A percentile compares a stretch with the other conserved stretches of the same genome.
These are phyloP conservation scores for Blastomyces silverae DNA, from an alignment of 2,329 filamentous ascomycete species.

Conservation along the genomic window DNA sequence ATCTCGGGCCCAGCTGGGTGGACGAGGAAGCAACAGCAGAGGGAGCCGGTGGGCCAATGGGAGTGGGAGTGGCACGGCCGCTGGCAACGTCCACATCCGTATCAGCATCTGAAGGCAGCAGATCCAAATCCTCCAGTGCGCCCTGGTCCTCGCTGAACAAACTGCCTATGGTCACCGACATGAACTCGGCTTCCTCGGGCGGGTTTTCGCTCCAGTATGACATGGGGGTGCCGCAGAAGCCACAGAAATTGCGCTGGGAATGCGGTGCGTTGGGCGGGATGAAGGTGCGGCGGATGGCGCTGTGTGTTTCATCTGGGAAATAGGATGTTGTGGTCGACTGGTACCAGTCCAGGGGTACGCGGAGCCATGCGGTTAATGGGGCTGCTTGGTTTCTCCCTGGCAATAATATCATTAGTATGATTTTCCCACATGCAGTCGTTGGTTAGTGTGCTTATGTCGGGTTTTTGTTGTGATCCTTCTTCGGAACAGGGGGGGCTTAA, in stretches of 20 bases:
- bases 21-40: slow-evolving; percentile 16
- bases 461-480: too few species aligned
- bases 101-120: slow-evolving; percentile 52
- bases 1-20: slow-evolving; percentile 16
- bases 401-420: background rate
- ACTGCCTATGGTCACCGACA: slow-evolving; percentile 75
- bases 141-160: slow-evolving; percentile 63
- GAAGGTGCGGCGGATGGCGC: slow-evolving; percentile 61
- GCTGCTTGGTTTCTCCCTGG: slow-evolving; percentile 59
- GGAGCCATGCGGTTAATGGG: slow-evolving; percentile 72
- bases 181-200: slow-evolving; percentile 63
- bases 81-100: slow-evolving; percentile 30
- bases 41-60: slow-evolving; percentile 5
- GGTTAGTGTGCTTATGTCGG: background rate
- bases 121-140: slow-evolving; percentile 64
- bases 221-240: slow-evolving; percentile 81
- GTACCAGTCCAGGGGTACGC: slow-evolving; percentile 75
- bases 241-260: slow-evolving; percentile 74
- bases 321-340: slow-evolving; percentile 66
- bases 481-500: slow-evolving; percentile 7
- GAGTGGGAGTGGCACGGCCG: background rate
- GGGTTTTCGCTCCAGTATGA: slow-evolving; percentile 76
- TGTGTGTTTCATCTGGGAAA: slow-evolving; percentile 68
- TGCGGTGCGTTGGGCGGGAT: slow-evolving; percentile 52
- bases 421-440: background rate